These are phyloP conservation scores for Ramularia collo-cygni DNA, from an alignment of 2,329 filamentous ascomycete genomes.

Conservation along the genomic window DNA sequence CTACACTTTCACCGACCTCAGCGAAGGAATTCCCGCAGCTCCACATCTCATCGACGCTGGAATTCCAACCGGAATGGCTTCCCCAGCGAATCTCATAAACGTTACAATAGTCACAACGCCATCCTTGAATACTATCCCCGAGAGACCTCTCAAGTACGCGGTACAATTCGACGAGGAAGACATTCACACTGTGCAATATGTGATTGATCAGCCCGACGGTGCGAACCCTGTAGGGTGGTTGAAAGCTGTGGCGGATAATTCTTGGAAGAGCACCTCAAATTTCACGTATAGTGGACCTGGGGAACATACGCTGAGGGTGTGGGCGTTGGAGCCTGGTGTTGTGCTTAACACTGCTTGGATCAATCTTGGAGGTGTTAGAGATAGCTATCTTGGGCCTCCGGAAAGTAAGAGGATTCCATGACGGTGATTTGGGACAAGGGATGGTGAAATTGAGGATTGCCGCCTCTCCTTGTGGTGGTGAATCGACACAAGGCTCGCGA, in stretches of 20 bases:
- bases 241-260: conserved; percentile 43
- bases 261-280: conserved; percentile 44
- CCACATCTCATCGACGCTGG: conserved; percentile 2
- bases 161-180: conserved; percentile 28
- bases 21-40: not conserved
- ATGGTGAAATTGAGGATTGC: no score
- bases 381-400: conserved; percentile 32
- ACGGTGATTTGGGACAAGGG: not conserved
- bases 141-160: conserved; percentile 32
- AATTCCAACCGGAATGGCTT: conserved; percentile 9
- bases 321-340: conserved; percentile 41
- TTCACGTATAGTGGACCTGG: conserved; percentile 30
- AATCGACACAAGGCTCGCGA: no score
- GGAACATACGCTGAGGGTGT: conserved; percentile 39
- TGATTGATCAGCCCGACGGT: conserved; percentile 22
- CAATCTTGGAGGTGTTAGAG: conserved; percentile 29
- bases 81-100: conserved; percentile 36
- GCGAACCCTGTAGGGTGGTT: conserved; percentile 43
- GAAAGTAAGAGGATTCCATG: conserved; percentile 23
- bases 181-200: conserved; percentile 21
- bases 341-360: conserved; percentile 34
- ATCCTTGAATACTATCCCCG: conserved; percentile 24
- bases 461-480: no score
- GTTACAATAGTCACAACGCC: conserved; percentile 23
- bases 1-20: conserved; percentile 51